phyloP scores from a whole-genome alignment of 2,329 filamentous ascomycete genomes.

The Colletotrichum lupini region DNA sequence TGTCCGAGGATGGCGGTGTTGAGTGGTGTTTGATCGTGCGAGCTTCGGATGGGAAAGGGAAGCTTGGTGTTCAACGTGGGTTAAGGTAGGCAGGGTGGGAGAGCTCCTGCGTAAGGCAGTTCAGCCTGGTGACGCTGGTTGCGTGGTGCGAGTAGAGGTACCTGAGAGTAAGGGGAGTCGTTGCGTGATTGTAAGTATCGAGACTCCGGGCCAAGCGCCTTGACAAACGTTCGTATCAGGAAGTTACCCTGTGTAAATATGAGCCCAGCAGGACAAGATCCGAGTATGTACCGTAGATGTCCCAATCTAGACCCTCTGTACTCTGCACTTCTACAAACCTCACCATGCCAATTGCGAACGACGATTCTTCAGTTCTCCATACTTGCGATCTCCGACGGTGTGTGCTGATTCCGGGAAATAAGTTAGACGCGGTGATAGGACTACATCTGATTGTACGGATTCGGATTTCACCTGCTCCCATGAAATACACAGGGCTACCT shows the following conservation, averaged over 20 bases:
- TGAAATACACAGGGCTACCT: neutral
- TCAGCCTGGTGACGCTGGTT: constrained; percentile 52
- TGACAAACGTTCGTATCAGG: neutral
- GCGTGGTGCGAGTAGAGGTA: constrained; percentile 20
- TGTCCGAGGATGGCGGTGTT: neutral
- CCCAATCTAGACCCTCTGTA: too few species aligned
- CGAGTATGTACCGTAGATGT: neutral
- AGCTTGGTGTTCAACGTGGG: constrained; percentile 36
- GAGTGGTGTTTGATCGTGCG: constrained; percentile 24
- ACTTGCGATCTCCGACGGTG: too few species aligned
- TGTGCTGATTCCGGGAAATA: too few species aligned
- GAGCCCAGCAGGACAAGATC: neutral
- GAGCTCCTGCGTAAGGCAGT: constrained; percentile 53
- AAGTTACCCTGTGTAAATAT: neutral
- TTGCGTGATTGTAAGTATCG: neutral
- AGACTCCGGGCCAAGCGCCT: neutral
- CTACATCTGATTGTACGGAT: too few species aligned
- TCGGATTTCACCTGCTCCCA: too few species aligned
- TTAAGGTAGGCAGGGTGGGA: neutral
- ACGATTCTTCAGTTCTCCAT: too few species aligned
- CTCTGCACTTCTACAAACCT: neutral
- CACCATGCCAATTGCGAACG: too few species aligned
- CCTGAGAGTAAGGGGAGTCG: neutral
- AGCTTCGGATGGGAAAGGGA: constrained; percentile 37
- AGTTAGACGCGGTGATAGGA: too few species aligned